These are phyloP conservation scores for Sanghuangporus baumii DNA, from an alignment of 1,284 basidiomycete species.

Conservation along the genomic window DNA sequence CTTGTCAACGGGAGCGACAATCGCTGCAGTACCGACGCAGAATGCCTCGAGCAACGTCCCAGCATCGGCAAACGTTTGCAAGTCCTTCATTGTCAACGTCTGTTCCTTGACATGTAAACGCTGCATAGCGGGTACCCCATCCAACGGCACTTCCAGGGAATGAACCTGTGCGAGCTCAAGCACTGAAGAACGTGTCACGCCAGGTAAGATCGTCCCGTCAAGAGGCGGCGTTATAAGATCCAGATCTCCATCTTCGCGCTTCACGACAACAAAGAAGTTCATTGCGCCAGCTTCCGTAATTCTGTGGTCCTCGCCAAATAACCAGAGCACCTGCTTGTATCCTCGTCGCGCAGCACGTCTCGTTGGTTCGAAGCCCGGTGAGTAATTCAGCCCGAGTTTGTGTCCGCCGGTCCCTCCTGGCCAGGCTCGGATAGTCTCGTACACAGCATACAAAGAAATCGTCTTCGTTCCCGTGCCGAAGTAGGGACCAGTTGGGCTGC, in stretches of 20 bases:
- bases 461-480: constrained; percentile 59
- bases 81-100: constrained; percentile 55
- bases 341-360: constrained; percentile 56
- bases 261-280: constrained; percentile 62
- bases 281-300: constrained; percentile 60
- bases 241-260: constrained; percentile 47
- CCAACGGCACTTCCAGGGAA: constrained; percentile 31
- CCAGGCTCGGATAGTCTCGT: constrained; percentile 72
- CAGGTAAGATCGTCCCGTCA: constrained; percentile 70
- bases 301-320: constrained; percentile 28
- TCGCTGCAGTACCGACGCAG: constrained; percentile 66
- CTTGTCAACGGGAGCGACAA: constrained; percentile 52
- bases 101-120: constrained; percentile 54
- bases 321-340: constrained; percentile 68
- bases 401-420: constrained; percentile 70
- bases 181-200: constrained; percentile 71
- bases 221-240: constrained; percentile 72
- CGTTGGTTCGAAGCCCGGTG: constrained; percentile 63
- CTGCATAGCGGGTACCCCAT: constrained; percentile 32
- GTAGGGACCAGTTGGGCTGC: constrained; percentile 66
- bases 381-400: constrained; percentile 70
- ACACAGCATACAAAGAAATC: constrained; percentile 66
- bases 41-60: constrained; percentile 66
- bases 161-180: constrained; percentile 54
- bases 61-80: constrained; percentile 40